Conservation (phyloP, 495 filamentous ascomycete genomes). For the Penicillium robsamsonii region DNA sequence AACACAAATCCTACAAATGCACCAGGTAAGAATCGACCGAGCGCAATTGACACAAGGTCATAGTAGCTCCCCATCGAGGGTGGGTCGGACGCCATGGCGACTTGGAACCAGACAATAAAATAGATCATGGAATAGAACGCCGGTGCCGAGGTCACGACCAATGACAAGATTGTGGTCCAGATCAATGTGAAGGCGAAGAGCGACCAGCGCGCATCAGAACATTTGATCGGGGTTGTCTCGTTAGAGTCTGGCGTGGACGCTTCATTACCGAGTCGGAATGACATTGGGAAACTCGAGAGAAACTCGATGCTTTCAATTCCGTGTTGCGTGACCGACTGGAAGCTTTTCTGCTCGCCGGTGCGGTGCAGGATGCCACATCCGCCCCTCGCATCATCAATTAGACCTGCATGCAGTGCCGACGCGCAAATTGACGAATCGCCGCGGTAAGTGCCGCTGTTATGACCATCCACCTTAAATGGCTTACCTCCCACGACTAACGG, state of each 20-base stretch:
- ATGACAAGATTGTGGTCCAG: slow-evolving; percentile 61
- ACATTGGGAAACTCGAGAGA: slow-evolving; percentile 66
- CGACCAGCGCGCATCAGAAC: slow-evolving; percentile 66
- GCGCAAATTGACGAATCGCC: slow-evolving; percentile 77
- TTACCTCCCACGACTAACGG: slow-evolving; percentile 69
- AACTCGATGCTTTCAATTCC: slow-evolving; percentile 66
- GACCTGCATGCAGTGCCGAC: slow-evolving; percentile 70
- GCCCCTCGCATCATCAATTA: slow-evolving; percentile 60
- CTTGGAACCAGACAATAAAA: slow-evolving; percentile 69
- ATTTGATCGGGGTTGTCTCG: slow-evolving; percentile 31
- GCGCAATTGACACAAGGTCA: slow-evolving; percentile 58
- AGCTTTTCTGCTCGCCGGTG: slow-evolving; percentile 58
- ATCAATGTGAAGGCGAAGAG: slow-evolving; percentile 63
- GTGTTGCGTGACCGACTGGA: slow-evolving; percentile 48
- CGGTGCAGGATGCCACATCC: slow-evolving; percentile 71
- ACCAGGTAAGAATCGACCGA: slow-evolving; percentile 72
- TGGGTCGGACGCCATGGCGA: slow-evolving; percentile 71
- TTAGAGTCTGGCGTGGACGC: slow-evolving; percentile 17
- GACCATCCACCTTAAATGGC: slow-evolving; percentile 37
- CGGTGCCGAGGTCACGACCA: slow-evolving; percentile 62
- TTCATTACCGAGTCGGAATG: slow-evolving; percentile 55
- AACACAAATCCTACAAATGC: slow-evolving; percentile 68
- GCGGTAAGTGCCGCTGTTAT: slow-evolving; percentile 55
- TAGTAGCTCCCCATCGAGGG: slow-evolving; percentile 49
- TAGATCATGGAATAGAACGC: slow-evolving; percentile 67